These are phyloP conservation scores for Xylariaceae sp. DNA, from an alignment of 2,329 filamentous ascomycete genomes.

Conservation along the genomic window DNA sequence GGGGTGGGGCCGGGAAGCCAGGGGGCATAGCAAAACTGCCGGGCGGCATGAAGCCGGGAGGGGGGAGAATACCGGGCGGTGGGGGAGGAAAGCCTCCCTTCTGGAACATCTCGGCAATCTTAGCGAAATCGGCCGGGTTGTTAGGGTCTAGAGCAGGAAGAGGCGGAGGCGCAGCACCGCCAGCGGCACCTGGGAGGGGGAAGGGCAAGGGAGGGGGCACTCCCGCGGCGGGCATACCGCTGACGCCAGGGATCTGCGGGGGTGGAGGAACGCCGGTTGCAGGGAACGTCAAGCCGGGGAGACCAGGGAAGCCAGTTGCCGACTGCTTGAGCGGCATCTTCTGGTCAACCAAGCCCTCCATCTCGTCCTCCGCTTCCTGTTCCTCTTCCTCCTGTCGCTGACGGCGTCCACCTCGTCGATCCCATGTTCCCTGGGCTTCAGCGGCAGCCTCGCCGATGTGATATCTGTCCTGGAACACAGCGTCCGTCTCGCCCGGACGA, in stretches of 20 bases:
- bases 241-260: constrained; percentile 32
- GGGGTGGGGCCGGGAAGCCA: constrained; percentile 31
- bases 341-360: constrained; percentile 87
- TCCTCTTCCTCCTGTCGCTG: constrained; percentile 89
- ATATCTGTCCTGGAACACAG: constrained; percentile 79
- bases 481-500: constrained; percentile 75
- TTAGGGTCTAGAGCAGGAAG: constrained; percentile 53
- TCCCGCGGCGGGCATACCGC: constrained; percentile 27
- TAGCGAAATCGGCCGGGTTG: constrained; percentile 57
- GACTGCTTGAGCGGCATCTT: constrained; percentile 63
- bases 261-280: constrained; percentile 34
- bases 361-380: constrained; percentile 87
- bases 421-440: constrained; percentile 92
- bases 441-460: constrained; percentile 92
- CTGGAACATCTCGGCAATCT: constrained; percentile 60
- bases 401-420: constrained; percentile 68
- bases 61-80: constrained; percentile 46
- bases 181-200: constrained; percentile 39
- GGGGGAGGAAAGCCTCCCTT: constrained; percentile 59
- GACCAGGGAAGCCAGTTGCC: constrained; percentile 47
- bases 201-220: constrained; percentile 48
- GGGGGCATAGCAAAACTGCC: constrained; percentile 38
- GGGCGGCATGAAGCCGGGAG: constrained; percentile 42
- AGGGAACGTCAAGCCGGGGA: constrained; percentile 49
- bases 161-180: constrained; percentile 34